Base-by-base conservation (phyloP, 2,329 filamentous ascomycete species). In the Madurella fahalii region DNA sequence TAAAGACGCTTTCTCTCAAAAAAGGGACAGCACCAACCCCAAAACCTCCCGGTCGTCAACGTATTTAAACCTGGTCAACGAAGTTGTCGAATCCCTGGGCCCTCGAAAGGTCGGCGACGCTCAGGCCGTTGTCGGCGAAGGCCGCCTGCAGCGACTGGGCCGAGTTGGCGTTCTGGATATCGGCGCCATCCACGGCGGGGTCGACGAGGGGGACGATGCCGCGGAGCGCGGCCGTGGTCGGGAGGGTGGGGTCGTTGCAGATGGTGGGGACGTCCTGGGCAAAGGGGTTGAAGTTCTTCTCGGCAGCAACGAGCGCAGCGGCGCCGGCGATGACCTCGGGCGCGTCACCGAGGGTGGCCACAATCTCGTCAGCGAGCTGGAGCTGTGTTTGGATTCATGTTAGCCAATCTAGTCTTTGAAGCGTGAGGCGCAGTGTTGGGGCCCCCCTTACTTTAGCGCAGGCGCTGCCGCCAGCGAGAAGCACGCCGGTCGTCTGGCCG, bases 261-360 rank as follows among this genome's bases (percentile, higher is more conserved):
- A 89, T 79, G 58, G 77, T 81, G 16, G 82, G 84, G 34, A 82
- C 75, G 63, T 72, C 73, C 58, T 80, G 77, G 53, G 71, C 79
- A 61, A 83, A 87, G 49, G 83, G 83, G 74, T 88, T 88, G 74
- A 86, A 86, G 78, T 89, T 88, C 71, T 86, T 84, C 75, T 87
- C 85, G 4, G 85, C 84, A 25, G 80, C 78, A 13, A 87, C 84
- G 39, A 87, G 76, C 15, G 78, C 79, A 54, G 77, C 77, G 16
- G 85, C 85, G 17, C 82, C 85, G 13, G 77, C 75, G 54, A 88
- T 74, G 60, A 84, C 83, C 57, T 77, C 72, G n/a, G 76, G 70
- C 61, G 82, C 81, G 44, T 71, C 77, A 50, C 85, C 85, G 34
- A 87, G 82, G 50, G 80, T 70, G 9, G 76, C 64, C 58, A 87